Conservation (phyloP, 2,329 filamentous ascomycete genomes). For the Elsinoe perseae region DNA sequence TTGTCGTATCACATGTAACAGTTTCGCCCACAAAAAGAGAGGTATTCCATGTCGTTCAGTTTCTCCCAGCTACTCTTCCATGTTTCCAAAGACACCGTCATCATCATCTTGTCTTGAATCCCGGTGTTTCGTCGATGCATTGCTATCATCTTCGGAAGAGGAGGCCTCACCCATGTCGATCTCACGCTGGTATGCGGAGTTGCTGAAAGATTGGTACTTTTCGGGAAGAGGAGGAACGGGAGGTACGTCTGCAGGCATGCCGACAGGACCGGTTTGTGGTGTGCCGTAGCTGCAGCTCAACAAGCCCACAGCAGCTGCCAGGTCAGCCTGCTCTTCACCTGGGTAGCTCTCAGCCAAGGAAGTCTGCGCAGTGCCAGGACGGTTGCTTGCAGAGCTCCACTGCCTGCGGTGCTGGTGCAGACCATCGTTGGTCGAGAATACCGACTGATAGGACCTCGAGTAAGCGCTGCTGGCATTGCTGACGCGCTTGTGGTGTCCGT, state of each 20-base stretch:
- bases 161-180: constrained; percentile 42
- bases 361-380: constrained; percentile 63
- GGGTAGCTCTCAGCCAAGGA: constrained; percentile 58
- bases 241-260: constrained; percentile 64
- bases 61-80: constrained; percentile 73
- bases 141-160: constrained; percentile 46
- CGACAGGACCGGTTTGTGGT: constrained; percentile 56
- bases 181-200: constrained; percentile 28
- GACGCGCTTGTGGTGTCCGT: constrained; percentile 37
- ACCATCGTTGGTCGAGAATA: constrained; percentile 43
- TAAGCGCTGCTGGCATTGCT: constrained; percentile 42
- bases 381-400: constrained; percentile 57
- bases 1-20: constrained; percentile 12
- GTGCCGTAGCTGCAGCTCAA: constrained; percentile 89
- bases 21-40: neutral
- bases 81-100: constrained; percentile 88
- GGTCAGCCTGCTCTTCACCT: constrained; percentile 75
- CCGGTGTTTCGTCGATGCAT: constrained; percentile 45
- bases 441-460: constrained; percentile 77
- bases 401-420: constrained; percentile 54
- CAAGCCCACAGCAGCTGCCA: constrained; percentile 83
- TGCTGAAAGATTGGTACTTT: constrained; percentile 55
- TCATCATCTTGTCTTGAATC: constrained; percentile 73
- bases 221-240: constrained; percentile 81
- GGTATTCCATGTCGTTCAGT: neutral